A percentile compares a stretch with the other conserved stretches of the same genome.
Conservation (phyloP, 2,329 filamentous ascomycete genomes). For the Colletotrichum navitas region DNA sequence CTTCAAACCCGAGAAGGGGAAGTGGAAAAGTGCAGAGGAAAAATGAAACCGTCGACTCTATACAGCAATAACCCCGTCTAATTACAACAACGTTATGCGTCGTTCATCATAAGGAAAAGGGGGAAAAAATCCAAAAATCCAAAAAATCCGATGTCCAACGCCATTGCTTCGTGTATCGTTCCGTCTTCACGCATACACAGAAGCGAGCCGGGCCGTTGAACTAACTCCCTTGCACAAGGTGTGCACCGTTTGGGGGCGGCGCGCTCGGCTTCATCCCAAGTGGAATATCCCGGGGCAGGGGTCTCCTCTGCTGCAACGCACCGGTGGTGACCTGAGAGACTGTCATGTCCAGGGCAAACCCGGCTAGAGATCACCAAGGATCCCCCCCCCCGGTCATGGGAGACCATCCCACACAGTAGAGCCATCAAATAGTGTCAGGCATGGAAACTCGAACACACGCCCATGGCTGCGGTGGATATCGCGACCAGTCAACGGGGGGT, state of each 20-base stretch:
- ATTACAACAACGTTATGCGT: not conserved
- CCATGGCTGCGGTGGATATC: not conserved
- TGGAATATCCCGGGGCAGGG: not conserved
- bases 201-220: not conserved
- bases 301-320: not conserved
- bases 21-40: not conserved
- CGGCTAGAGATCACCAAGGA: not conserved
- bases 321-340: not conserved
- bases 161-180: not conserved
- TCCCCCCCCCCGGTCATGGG: no score
- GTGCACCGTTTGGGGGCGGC: not conserved
- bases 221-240: not conserved
- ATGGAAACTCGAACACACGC: not conserved
- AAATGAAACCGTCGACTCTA: not conserved
- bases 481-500: not conserved
- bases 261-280: not conserved
- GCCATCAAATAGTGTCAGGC: not conserved
- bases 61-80: not conserved
- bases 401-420: not conserved
- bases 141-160: not conserved
- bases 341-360: not conserved
- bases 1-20: not conserved
- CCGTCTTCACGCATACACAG: not conserved
- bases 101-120: no score
- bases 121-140: no score